Evolutionary conservation across 176 grass and related monocot species (phyloP).

Genomic region (Carex cristatella): DNA sequence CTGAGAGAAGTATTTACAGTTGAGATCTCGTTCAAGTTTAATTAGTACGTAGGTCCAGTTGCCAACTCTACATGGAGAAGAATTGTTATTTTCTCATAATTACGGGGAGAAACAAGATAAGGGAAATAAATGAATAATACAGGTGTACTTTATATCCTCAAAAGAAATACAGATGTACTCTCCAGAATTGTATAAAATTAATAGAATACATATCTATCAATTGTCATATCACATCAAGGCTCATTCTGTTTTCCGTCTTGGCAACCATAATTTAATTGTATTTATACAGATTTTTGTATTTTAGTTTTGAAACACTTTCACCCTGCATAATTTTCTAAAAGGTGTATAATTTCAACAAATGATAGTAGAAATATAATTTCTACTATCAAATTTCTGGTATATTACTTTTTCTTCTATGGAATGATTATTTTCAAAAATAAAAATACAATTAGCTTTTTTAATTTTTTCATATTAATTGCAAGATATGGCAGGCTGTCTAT

Average conservation of each 20-base stretch:
- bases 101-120: background rate
- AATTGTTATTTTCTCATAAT: constrained; percentile 20
- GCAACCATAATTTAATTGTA: background rate
- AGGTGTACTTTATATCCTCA: background rate
- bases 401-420: too few relatives aligned
- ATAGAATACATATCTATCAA: background rate
- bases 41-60: constrained; percentile 1
- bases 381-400: too few relatives aligned
- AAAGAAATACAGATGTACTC: background rate
- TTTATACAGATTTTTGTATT: background rate
- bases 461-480: background rate
- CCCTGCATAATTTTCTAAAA: background rate
- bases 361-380: too few relatives aligned
- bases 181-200: background rate
- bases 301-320: background rate
- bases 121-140: background rate
- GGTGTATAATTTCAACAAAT: background rate
- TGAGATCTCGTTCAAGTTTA: background rate
- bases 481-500: constrained; percentile 1
- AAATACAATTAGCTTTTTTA: background rate
- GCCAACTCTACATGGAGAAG: constrained; percentile 8
- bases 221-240: constrained; percentile 4
- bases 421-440: background rate
- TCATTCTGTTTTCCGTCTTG: background rate
- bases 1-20: too few relatives aligned